Evolutionary conservation across 2,329 filamentous ascomycete genomes (phyloP).

Genomic region (Cladobotryum mycophilum): DNA sequence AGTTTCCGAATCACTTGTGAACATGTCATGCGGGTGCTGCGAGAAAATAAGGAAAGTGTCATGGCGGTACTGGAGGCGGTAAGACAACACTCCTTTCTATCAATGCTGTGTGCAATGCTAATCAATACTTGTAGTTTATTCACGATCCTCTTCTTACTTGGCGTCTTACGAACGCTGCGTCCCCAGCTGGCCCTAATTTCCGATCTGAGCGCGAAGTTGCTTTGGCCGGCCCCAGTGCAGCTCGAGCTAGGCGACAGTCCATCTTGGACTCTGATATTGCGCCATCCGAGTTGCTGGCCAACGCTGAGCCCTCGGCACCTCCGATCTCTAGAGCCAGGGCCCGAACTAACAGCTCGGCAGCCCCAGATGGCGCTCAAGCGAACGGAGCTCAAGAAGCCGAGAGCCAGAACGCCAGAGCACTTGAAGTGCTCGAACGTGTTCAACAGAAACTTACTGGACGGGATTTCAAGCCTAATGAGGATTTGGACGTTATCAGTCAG

Average conservation of each 20-base stretch:
- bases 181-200: constrained; percentile 62
- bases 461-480: constrained; percentile 82
- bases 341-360: constrained; percentile 53
- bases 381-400: constrained; percentile 53
- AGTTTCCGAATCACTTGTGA: constrained; percentile 98
- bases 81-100: constrained; percentile 33
- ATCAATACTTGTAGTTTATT: constrained; percentile 65
- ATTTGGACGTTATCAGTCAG: constrained; percentile 78
- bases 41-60: constrained; percentile 95
- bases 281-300: constrained; percentile 52
- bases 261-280: constrained; percentile 60
- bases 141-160: constrained; percentile 98
- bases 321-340: constrained; percentile 46
- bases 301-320: constrained; percentile 38
- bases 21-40: constrained; percentile 93
- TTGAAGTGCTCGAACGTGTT: constrained; percentile 87
- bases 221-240: constrained; percentile 40
- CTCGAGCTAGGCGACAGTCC: constrained; percentile 58
- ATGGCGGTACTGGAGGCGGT: constrained; percentile 98
- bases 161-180: constrained; percentile 67
- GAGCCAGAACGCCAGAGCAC: constrained; percentile 84
- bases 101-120: neutral
- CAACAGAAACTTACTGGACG: constrained; percentile 92
- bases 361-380: constrained; percentile 27
- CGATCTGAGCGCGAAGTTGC: constrained; percentile 52